Percentiles rank a stretch among this genome's conserved stretches.
Evolutionary conservation across 1,139 yeast species (phyloP).

Genomic region (Yamadazyma songkhlaensis): DNA sequence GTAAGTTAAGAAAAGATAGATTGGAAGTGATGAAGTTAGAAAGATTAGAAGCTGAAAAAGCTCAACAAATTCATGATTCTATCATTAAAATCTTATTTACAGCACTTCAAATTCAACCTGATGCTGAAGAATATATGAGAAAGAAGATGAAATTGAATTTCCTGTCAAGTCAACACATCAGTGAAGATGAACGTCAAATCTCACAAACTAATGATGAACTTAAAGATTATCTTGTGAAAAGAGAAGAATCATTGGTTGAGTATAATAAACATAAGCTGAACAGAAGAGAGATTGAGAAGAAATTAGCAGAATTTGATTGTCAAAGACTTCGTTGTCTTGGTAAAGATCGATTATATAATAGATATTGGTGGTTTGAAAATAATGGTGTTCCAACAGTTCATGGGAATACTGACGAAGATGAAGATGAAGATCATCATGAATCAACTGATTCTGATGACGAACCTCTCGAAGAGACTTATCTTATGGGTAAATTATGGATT

Average conservation of each 20-base stretch:
- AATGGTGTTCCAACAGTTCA: conserved; percentile 72
- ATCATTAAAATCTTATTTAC: conserved; percentile 4
- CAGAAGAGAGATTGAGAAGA: conserved; percentile 52
- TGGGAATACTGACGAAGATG: conserved; percentile 36
- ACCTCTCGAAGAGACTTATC: conserved; percentile 55
- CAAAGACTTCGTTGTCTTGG: conserved; percentile 81
- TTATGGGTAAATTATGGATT: conserved; percentile 88
- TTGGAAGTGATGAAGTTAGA: conserved; percentile 66
- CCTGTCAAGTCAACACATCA: conserved; percentile 36
- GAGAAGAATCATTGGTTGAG: conserved; percentile 37
- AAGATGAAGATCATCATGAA: conserved; percentile 31
- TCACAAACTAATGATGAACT: conserved; percentile 48
- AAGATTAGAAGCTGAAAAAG: conserved; percentile 48
- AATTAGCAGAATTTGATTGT: conserved; percentile 64
- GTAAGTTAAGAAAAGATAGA: conserved; percentile 63
- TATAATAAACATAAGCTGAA: conserved; percentile 45
- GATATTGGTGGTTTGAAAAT: conserved; percentile 95
- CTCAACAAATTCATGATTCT: conserved; percentile 42
- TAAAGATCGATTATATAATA: conserved; percentile 75
- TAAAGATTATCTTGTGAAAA: conserved; percentile 39
- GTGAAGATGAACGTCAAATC: conserved; percentile 47
- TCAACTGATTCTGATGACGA: conserved; percentile 39
- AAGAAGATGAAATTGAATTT: conserved; percentile 30
- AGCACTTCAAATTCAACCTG: conserved; percentile 2
- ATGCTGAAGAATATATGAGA: conserved; percentile 19